Evolutionary conservation across 73 alveolate species (phyloP).

Genomic region (Stentor coeruleus): DNA sequence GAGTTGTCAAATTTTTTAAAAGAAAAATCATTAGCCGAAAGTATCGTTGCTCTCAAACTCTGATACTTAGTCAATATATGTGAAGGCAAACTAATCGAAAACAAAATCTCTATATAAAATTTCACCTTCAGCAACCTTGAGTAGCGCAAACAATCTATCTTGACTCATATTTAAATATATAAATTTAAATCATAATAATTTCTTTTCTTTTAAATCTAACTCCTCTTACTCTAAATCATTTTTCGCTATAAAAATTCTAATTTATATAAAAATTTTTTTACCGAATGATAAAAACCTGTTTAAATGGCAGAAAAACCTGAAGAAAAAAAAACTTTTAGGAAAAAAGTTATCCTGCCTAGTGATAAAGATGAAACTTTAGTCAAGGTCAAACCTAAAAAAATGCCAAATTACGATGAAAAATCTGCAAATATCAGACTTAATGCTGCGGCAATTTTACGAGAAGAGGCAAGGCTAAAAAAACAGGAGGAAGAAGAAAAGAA

Average conservation of each 20-base stretch:
- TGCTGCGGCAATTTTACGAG: conserved; percentile 95
- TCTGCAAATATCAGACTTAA: conserved; percentile 86
- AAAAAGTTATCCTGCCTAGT: conserved; percentile 21
- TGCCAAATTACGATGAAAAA: conserved; percentile 69
- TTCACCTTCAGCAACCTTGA: background rate
- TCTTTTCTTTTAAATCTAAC: too few species aligned
- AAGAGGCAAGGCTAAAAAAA: conserved; percentile 85
- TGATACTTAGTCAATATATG: background rate
- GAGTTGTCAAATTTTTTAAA: background rate
- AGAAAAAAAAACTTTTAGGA: conserved; percentile 11
- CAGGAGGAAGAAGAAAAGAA: conserved; percentile 85
- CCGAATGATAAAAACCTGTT: too few species aligned
- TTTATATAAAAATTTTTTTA: too few species aligned
- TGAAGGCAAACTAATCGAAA: background rate
- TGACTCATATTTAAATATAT: conserved; percentile 7
- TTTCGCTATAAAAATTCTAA: too few species aligned
- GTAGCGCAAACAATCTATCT: background rate
- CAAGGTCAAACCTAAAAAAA: background rate
- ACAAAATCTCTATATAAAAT: background rate
- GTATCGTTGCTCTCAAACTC: background rate
- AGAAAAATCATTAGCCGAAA: background rate
- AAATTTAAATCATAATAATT: too few species aligned
- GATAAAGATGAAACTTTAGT: conserved; percentile 20
- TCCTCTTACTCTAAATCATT: too few species aligned
- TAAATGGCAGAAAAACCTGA: conserved; percentile 5